A percentile compares a stretch with the other conserved stretches of the same genome.
phyloP scores from a whole-genome alignment of 2,329 filamentous ascomycete genomes.

The Zymoseptoria brevis region DNA sequence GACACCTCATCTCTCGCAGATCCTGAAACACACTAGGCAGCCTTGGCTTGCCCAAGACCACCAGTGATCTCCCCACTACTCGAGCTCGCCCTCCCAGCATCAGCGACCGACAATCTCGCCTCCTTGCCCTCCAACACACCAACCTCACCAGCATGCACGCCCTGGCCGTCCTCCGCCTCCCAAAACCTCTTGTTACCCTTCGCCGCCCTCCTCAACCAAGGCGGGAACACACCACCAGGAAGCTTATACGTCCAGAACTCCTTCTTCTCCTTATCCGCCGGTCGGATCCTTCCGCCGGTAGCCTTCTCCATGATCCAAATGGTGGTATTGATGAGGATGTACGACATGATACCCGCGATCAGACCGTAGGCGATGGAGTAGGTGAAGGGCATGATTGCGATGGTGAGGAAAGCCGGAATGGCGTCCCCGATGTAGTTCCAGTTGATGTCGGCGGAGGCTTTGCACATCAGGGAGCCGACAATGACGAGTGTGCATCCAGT shows the following conservation, averaged over 20 bases:
- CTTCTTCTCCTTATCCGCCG: slow-evolving; percentile 66
- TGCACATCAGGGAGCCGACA: slow-evolving; percentile 81
- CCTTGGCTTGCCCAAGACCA: background rate
- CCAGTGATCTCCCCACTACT: background rate
- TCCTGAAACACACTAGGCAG: background rate
- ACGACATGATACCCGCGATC: slow-evolving; percentile 70
- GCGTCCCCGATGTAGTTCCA: slow-evolving; percentile 81
- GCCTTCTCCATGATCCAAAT: slow-evolving; percentile 61
- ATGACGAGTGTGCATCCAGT: slow-evolving; percentile 82
- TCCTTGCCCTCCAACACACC: background rate
- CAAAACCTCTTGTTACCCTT: slow-evolving; percentile 69
- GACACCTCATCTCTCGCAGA: background rate
- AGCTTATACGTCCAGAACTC: slow-evolving; percentile 75
- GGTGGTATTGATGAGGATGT: slow-evolving; percentile 64
- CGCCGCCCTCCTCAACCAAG: slow-evolving; percentile 59
- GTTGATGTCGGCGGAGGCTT: slow-evolving; percentile 73
- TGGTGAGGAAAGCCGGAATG: slow-evolving; percentile 74
- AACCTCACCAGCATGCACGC: background rate
- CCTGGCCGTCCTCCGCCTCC: slow-evolving; percentile 34
- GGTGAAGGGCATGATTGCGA: slow-evolving; percentile 81
- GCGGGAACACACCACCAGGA: slow-evolving; percentile 65
- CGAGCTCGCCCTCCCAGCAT: background rate
- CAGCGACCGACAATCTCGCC: background rate
- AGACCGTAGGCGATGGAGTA: slow-evolving; percentile 83
- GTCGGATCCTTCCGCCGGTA: slow-evolving; percentile 62